These are phyloP conservation scores for Fusarium drepaniforme DNA, from an alignment of 2,329 filamentous ascomycete genomes.

Conservation along the genomic window DNA sequence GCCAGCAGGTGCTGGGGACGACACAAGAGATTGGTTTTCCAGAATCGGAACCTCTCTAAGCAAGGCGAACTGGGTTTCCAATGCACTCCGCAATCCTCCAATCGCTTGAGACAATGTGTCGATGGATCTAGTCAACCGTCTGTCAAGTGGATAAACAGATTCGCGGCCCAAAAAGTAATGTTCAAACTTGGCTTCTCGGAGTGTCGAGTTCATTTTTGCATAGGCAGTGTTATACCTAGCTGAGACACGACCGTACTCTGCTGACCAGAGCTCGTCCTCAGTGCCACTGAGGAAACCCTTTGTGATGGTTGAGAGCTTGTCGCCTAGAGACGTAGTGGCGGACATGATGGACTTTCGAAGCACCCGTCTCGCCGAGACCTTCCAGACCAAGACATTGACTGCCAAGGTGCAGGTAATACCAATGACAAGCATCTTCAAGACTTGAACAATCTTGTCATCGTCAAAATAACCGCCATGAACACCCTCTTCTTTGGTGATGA, in stretches of 20 bases:
- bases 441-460: conserved; percentile 83
- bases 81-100: conserved; percentile 89
- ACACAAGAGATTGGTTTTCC: conserved; percentile 28
- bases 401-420: conserved; percentile 78
- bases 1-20: conserved; percentile 29
- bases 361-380: conserved; percentile 79
- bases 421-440: conserved; percentile 86
- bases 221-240: conserved; percentile 76
- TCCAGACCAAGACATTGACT: conserved; percentile 83
- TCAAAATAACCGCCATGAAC: conserved; percentile 87
- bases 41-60: conserved; percentile 70
- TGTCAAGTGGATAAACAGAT: conserved; percentile 81
- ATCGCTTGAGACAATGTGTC: conserved; percentile 89
- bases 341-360: conserved; percentile 79
- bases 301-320: conserved; percentile 86
- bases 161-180: conserved; percentile 87
- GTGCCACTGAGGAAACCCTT: conserved; percentile 86
- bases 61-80: conserved; percentile 88
- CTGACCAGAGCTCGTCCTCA: conserved; percentile 79
- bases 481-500: conserved; percentile 91
- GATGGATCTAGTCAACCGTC: conserved; percentile 84
- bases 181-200: conserved; percentile 90
- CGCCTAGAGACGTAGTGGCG: conserved; percentile 80
- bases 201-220: conserved; percentile 77
- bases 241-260: conserved; percentile 72